Base-by-base conservation (phyloP, 805 yeast species). In the Candida pini region DNA sequence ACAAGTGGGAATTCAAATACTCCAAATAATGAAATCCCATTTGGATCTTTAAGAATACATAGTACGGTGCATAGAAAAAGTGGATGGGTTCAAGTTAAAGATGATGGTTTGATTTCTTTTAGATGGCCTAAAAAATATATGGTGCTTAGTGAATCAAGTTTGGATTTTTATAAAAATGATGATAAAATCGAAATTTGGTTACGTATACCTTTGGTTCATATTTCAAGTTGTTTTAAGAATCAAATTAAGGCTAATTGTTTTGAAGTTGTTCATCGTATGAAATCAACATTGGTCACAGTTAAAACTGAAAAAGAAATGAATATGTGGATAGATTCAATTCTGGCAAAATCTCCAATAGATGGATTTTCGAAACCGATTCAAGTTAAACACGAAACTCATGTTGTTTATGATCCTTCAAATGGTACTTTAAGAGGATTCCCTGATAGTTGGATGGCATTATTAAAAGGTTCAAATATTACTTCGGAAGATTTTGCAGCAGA, bases 71-170 rank as follows among this genome's bases (percentile, higher is more conserved):
- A 61, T 38, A 57, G 66, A 33, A 43, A 73, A 38, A 69, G 76
- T 38, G 96, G 97, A 0, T 89, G 96, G 95, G 89, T 87, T 16
- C 83, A 84, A 35, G 78, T 87, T 39, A 89, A 86, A 57, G 97
- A 90, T 49, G 97, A 90, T 49, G 96, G 97, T 10, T 64, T 90
- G 43, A 74, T 86, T 44, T 76, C 88, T 5, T 88, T 89, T 56
- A 68, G 95, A 47, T 90, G 98, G 98, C 88, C 89, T 39, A 88
- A 88, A 53, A 74, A 92, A 49, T 90, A 68, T 58, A 65, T 90
- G 63, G 82, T 85, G 5, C 65, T 90, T 31, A 76, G 76, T 47
- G 96, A 88, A 44, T 71, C 82, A 26, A 73, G 80, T 29, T 61
- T 90, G 38, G 81, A 79, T 36, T 76, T 90, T 44, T 84, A 79